Evolutionary conservation across 257 asterid species (phyloP), one percentile per base, ranked within the genome.

Genomic region (Henckelia pumila): DNA sequence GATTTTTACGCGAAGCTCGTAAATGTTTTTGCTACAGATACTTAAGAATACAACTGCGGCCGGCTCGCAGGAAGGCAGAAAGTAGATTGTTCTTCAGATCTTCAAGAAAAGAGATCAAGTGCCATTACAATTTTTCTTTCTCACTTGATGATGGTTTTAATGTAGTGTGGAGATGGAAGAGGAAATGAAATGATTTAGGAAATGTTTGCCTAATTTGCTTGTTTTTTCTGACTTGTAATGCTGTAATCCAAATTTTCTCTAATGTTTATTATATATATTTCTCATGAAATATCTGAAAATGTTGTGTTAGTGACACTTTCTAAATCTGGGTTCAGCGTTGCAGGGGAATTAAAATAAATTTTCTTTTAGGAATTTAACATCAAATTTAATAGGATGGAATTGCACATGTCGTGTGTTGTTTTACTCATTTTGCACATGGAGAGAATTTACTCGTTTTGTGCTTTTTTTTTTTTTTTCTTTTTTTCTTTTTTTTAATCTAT

Each of bases 31-130:
- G 7, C 50, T 68, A 56, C 85, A 83, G 88, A 83, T 83, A 68
- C 23, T 83, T 83, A 83, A 83, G 81, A 83, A 83, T 70, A 83
- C 88, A n/a, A 80, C 88, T 3, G 83, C 77, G 0, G 82, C 52
- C 13, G 52, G 88, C 19, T 69, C 81, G 14, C 80, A 78, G 35
- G 88, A 83, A 22, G 83, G 83, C 61, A 66, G 84, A 64, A 80
- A 83, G 64, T 83, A 75, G 69, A 55, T n/a, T 21, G 16, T 35
- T 28, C 57, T 35, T 28, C 57, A 2, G 26, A 19, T 26, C 59
- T 19, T 55, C 26, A 19, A 19, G 26, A 19, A 23, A 55, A 55
- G 11, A 53, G 4, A 19, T 1, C 6, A 11, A 1, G 10, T 1
- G 9, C 59, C 11, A 20, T 19, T 19, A 23, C 2, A 9, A 2